phyloP scores from a whole-genome alignment of 2,329 filamentous ascomycete genomes.

The Zelopaecilomyces penicillatus region DNA sequence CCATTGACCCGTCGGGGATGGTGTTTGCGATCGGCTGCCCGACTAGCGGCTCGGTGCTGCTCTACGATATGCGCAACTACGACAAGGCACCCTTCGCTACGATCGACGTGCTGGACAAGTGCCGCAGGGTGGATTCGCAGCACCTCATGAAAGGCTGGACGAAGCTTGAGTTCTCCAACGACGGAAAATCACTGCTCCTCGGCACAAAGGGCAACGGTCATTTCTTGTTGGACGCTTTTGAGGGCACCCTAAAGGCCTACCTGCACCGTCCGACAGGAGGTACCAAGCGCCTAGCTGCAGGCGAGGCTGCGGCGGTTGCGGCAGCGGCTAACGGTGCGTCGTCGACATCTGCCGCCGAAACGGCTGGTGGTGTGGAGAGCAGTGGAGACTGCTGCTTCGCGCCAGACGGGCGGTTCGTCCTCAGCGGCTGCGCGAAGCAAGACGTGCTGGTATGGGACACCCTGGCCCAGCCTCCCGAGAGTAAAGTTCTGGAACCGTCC shows the following conservation, averaged over 20 bases:
- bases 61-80: slow-evolving; percentile 92
- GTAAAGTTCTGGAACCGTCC: slow-evolving; percentile 53
- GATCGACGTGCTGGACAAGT: slow-evolving; percentile 65
- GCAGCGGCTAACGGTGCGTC: slow-evolving; percentile 14
- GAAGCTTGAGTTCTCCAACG: slow-evolving; percentile 90
- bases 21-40: slow-evolving; percentile 88
- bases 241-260: slow-evolving; percentile 69
- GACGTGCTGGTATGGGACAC: slow-evolving; percentile 86
- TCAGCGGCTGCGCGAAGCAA: slow-evolving; percentile 62
- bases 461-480: slow-evolving; percentile 44
- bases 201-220: slow-evolving; percentile 79
- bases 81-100: slow-evolving; percentile 82
- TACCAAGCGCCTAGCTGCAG: slow-evolving; percentile 43
- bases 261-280: slow-evolving; percentile 51
- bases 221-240: slow-evolving; percentile 88
- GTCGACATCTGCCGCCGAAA: slow-evolving; percentile 14
- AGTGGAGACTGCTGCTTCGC: slow-evolving; percentile 81
- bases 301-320: slow-evolving; percentile 41
- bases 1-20: slow-evolving; percentile 86
- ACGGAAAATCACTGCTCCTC: slow-evolving; percentile 78
- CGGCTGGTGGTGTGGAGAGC: slow-evolving; percentile 38
- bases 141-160: slow-evolving; percentile 69
- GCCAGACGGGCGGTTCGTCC: slow-evolving; percentile 79
- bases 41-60: slow-evolving; percentile 65
- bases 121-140: slow-evolving; percentile 41